Percentiles rank a stretch among this genome's conserved stretches.
These are phyloP conservation scores for Capillidium rhysosporum DNA, from an alignment of 371 early-diverging fungal genomes.

Conservation along the genomic window DNA sequence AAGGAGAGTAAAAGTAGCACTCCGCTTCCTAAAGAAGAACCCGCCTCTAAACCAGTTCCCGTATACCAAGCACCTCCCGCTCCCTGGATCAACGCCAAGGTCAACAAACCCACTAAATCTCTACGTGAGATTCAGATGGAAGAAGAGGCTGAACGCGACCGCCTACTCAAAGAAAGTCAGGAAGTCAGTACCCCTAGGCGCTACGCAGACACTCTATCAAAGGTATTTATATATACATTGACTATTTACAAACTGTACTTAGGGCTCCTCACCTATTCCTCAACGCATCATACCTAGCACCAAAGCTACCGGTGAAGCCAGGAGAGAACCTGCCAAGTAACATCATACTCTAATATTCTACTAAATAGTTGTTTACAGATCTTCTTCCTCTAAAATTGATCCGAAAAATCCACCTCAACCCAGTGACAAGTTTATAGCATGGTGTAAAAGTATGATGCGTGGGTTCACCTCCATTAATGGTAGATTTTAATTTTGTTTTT, in stretches of 20 bases:
- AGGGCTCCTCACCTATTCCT: neutral
- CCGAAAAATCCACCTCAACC: slow-evolving; percentile 22
- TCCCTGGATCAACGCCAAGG: slow-evolving; percentile 20
- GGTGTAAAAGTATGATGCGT: slow-evolving; percentile 46
- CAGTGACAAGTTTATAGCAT: slow-evolving; percentile 50
- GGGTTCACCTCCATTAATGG: slow-evolving; percentile 45
- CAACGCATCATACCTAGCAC: slow-evolving; percentile 4
- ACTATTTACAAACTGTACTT: neutral
- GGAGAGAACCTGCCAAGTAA: slow-evolving; percentile 9
- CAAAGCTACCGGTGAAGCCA: neutral
- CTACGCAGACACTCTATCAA: slow-evolving; percentile 22
- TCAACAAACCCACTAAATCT: slow-evolving; percentile 39
- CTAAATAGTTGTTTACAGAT: slow-evolving; percentile 1
- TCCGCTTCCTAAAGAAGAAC: neutral
- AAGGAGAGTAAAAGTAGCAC: neutral
- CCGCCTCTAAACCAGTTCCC: neutral
- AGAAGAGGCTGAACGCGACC: slow-evolving; percentile 34
- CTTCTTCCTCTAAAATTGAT: slow-evolving; percentile 8
- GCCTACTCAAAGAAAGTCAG: slow-evolving; percentile 8
- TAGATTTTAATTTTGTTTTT: slow-evolving; percentile 7
- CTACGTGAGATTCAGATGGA: slow-evolving; percentile 57
- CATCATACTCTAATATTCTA: slow-evolving; percentile 8
- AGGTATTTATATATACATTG: neutral
- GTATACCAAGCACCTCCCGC: neutral
- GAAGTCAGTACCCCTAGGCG: slow-evolving; percentile 14